Evolutionary conservation across 2,329 filamentous ascomycete genomes (phyloP).

Genomic region (Verticillium zaregamsianum): DNA sequence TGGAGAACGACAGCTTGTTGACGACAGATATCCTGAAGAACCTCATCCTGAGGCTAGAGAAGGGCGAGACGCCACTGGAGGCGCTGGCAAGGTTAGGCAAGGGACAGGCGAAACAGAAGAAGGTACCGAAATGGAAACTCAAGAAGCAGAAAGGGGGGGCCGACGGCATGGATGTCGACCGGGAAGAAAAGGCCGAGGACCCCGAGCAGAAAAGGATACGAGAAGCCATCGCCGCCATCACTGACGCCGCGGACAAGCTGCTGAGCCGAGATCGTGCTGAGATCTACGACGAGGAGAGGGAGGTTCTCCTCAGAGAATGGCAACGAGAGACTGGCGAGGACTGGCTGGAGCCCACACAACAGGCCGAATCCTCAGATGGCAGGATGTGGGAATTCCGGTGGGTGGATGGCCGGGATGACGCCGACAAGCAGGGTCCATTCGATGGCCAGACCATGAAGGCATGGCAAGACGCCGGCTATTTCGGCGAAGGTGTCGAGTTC

Average conservation of each 20-base stretch:
- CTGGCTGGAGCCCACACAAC: slow-evolving; percentile 57
- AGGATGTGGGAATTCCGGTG: slow-evolving; percentile 87
- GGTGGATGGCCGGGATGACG: slow-evolving; percentile 81
- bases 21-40: slow-evolving; percentile 69
- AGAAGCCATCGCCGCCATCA: slow-evolving; percentile 74
- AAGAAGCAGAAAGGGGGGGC: slow-evolving; percentile 59
- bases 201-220: slow-evolving; percentile 66
- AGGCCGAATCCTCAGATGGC: slow-evolving; percentile 17
- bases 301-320: slow-evolving; percentile 79
- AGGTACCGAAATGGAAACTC: slow-evolving; percentile 63
- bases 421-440: slow-evolving; percentile 78
- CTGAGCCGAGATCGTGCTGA: slow-evolving; percentile 79
- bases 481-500: slow-evolving; percentile 84
- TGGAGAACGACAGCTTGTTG: slow-evolving; percentile 69
- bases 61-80: slow-evolving; percentile 82
- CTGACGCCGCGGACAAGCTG: slow-evolving; percentile 83
- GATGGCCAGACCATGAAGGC: slow-evolving; percentile 81
- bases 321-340: slow-evolving; percentile 80
- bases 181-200: slow-evolving; percentile 52
- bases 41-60: slow-evolving; percentile 70
- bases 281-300: slow-evolving; percentile 87
- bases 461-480: slow-evolving; percentile 91
- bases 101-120: slow-evolving; percentile 52
- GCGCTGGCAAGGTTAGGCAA: slow-evolving; percentile 78
- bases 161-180: slow-evolving; percentile 67